phyloP scores from a whole-genome alignment of 2,329 filamentous ascomycete genomes.

The Calonectria crousiana region DNA sequence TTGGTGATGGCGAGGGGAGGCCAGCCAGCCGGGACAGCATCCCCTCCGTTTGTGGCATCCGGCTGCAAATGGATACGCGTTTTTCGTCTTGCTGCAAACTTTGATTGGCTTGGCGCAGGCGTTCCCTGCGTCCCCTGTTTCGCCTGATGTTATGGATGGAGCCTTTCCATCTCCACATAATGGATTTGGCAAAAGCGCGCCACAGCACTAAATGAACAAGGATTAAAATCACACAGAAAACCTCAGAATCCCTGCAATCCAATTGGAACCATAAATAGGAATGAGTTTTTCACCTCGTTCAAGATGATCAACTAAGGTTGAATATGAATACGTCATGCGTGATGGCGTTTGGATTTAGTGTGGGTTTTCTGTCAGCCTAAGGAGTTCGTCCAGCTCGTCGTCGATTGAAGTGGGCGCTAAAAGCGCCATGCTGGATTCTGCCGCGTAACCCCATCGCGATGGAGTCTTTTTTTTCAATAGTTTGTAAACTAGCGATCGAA shows the following conservation, averaged over 20 bases:
- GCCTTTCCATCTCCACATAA: not conserved
- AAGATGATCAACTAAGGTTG: not conserved
- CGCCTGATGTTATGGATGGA: not conserved
- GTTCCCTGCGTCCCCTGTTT: not conserved
- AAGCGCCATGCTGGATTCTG: not conserved
- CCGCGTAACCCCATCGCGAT: not conserved
- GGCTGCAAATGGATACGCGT: not conserved
- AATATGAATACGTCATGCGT: not conserved
- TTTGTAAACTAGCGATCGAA: not conserved
- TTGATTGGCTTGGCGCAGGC: not conserved
- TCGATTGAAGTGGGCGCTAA: not conserved
- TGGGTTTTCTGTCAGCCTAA: not conserved
- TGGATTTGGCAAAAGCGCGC: not conserved
- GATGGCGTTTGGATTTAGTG: not conserved
- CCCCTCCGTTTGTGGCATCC: not conserved
- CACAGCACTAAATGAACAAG: not conserved
- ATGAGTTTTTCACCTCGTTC: not conserved
- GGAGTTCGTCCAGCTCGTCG: not conserved
- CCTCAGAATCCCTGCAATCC: not conserved
- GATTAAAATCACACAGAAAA: not conserved
- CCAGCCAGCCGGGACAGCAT: not conserved
- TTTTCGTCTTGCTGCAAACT: not conserved
- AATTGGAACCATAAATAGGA: not conserved
- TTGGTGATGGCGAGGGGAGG: not conserved
- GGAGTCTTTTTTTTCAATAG: not conserved